Conservation (phyloP, 148 eudicot genomes). For the Cornus controversa region DNA sequence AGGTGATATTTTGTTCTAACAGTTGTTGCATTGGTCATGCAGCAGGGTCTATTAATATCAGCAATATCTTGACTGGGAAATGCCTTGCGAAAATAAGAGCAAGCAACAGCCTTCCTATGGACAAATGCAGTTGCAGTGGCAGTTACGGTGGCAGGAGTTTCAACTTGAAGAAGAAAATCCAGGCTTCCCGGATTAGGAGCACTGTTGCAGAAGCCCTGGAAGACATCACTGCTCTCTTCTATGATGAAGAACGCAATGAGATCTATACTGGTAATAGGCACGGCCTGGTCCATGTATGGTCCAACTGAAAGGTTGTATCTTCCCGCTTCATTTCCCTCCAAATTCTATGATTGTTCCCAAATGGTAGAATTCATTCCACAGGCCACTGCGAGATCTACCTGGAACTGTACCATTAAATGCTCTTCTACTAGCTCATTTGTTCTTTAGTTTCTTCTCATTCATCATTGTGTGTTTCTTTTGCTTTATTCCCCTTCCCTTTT, state of each 20-base stretch:
- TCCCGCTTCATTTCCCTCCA: neutral
- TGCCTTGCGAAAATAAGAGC: constrained; percentile 91
- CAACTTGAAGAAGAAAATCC: constrained; percentile 52
- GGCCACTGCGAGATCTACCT: neutral
- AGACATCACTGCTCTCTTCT: constrained; percentile 91
- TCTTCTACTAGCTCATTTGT: constrained; percentile 1
- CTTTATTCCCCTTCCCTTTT: neutral
- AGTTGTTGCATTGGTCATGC: constrained; percentile 26
- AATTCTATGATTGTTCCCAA: neutral
- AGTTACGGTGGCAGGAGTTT: constrained; percentile 34
- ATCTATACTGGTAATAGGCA: constrained; percentile 88
- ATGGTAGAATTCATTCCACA: neutral
- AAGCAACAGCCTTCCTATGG: constrained; percentile 41
- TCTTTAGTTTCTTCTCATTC: neutral
- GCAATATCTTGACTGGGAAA: constrained; percentile 92
- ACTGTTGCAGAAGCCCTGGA: constrained; percentile 82
- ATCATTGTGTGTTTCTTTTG: neutral
- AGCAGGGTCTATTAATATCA: constrained; percentile 90
- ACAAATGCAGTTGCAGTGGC: constrained; percentile 42
- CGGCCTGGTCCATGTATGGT: constrained; percentile 97
- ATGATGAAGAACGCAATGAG: constrained; percentile 96
- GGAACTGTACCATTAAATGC: neutral
- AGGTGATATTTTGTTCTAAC: neutral
- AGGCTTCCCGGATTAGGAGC: constrained; percentile 54
- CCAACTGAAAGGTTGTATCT: constrained; percentile 56